Conservation (phyloP, 305 asterid genomes). For the Fraxinus albicans region DNA sequence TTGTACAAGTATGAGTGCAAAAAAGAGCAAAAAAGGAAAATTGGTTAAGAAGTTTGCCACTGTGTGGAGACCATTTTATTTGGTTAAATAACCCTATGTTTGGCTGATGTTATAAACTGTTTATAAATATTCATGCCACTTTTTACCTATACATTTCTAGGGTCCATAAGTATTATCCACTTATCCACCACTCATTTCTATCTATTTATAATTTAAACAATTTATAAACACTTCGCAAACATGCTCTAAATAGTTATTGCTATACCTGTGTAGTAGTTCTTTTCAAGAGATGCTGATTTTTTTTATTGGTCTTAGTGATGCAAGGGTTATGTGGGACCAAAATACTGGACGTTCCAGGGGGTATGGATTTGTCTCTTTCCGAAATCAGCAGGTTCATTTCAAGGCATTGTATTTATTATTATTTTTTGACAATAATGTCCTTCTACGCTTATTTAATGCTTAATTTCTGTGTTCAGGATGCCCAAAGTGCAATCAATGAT, state of each 20-base stretch:
- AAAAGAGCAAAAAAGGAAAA: background rate
- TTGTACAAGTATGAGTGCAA: background rate
- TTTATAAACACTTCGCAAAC: no score
- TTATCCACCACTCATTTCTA: no score
- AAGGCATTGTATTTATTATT: background rate
- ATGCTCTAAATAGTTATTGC: background rate
- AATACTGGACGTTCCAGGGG: constrained; percentile 94
- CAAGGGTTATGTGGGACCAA: constrained; percentile 97
- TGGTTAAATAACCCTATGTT: background rate
- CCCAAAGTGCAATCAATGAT: constrained; percentile 87
- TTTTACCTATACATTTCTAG: no score
- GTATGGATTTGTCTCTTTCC: constrained; percentile 94
- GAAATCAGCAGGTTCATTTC: constrained; percentile 69
- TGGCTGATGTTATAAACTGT: no score
- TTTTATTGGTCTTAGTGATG: constrained; percentile 57
- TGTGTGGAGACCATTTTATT: background rate
- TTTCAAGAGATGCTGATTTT: constrained; percentile 23
- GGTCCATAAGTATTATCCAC: no score
- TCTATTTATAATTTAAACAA: no score
- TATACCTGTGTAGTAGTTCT: background rate
- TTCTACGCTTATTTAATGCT: constrained; percentile 4
- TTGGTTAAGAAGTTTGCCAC: background rate
- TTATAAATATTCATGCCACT: no score
- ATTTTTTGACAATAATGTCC: background rate
- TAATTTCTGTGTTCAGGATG: constrained; percentile 55